Evolutionary conservation across 129 eudicot genomes (phyloP).

Genomic region (Flaveria brownii): DNA sequence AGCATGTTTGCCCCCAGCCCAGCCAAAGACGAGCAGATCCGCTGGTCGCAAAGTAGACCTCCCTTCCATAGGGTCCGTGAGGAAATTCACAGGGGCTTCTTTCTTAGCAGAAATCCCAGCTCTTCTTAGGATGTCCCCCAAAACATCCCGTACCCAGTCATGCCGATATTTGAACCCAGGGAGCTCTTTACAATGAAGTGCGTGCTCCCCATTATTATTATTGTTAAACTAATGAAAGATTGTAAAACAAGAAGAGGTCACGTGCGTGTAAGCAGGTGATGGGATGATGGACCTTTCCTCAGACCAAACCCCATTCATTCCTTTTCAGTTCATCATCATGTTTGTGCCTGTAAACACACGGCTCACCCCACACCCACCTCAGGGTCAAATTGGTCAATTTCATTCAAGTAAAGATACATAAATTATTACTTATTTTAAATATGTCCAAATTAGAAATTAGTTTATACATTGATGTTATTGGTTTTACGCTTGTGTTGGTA

Average conservation of each 20-base stretch:
- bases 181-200: too few species aligned
- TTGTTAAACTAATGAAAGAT: slow-evolving; percentile 18
- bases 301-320: slow-evolving; percentile 35
- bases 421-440: too few species aligned
- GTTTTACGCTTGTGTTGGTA: background rate
- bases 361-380: slow-evolving; percentile 32
- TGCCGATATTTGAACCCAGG: too few species aligned
- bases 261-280: slow-evolving; percentile 33
- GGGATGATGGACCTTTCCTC: slow-evolving; percentile 33
- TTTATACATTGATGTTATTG: background rate
- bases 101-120: too few species aligned
- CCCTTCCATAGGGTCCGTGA: too few species aligned
- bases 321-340: slow-evolving; percentile 17
- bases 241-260: slow-evolving; percentile 27
- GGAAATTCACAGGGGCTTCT: too few species aligned
- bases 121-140: too few species aligned
- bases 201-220: background rate
- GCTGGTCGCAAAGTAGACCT: too few species aligned
- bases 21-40: too few species aligned
- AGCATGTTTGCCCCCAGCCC: too few species aligned
- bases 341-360: slow-evolving; percentile 34
- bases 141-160: too few species aligned
- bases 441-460: background rate
- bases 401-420: too few species aligned
- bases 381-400: background rate